These are phyloP conservation scores for Quercus bicolor DNA, from an alignment of 306 rosid species.

Conservation along the genomic window DNA sequence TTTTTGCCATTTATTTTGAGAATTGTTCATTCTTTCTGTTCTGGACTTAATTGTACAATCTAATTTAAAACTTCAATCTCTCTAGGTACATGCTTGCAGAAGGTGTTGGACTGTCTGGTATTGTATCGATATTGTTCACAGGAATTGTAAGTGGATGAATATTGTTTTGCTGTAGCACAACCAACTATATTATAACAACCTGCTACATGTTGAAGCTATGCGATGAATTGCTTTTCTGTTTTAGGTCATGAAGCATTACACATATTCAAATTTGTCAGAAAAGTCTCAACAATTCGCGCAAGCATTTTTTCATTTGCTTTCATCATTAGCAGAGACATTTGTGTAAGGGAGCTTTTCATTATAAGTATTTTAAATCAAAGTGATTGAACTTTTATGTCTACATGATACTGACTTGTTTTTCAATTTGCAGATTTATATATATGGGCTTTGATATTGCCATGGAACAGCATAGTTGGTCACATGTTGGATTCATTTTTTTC, in stretches of 20 bases:
- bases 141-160: slow-evolving; percentile 72
- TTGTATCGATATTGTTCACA: slow-evolving; percentile 91
- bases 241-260: slow-evolving; percentile 98
- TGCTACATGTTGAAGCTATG: slow-evolving; percentile 11
- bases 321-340: slow-evolving; percentile 96
- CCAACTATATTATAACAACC: slow-evolving; percentile 1
- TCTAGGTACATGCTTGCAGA: slow-evolving; percentile 96
- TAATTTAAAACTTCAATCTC: slow-evolving; percentile 13
- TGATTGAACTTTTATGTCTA: slow-evolving; percentile 16
- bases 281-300: slow-evolving; percentile 89
- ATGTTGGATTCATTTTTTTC: slow-evolving; percentile 95
- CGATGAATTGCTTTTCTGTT: slow-evolving; percentile 23
- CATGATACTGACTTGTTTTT: slow-evolving; percentile 13
- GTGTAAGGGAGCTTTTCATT: slow-evolving; percentile 55
- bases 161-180: slow-evolving; percentile 8
- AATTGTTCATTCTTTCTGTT: slow-evolving; percentile 12
- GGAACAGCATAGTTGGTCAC: slow-evolving; percentile 99
- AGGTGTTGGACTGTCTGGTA: slow-evolving; percentile 95
- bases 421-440: slow-evolving; percentile 81
- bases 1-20: slow-evolving; percentile 22
- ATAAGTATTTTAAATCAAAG: slow-evolving; percentile 10
- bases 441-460: slow-evolving; percentile 99
- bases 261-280: slow-evolving; percentile 84
- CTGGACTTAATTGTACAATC: slow-evolving; percentile 9
- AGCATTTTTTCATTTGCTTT: slow-evolving; percentile 89